These are phyloP conservation scores for Allium fistulosum DNA, from an alignment of 106 monocot genomes.

Conservation along the genomic window DNA sequence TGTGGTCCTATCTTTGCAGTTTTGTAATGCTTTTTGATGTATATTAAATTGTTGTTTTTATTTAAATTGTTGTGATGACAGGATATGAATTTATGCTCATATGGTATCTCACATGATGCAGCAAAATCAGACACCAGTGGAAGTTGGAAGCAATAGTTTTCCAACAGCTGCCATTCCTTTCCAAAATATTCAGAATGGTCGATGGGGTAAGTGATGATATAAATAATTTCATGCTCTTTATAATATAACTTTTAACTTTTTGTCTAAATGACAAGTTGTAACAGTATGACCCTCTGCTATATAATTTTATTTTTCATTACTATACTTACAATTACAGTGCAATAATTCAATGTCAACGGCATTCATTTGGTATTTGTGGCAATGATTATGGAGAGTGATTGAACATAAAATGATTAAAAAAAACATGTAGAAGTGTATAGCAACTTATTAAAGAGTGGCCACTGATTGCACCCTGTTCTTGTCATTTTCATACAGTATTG, in stretches of 20 bases:
- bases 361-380: conserved; percentile 3
- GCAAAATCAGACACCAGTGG: conserved; percentile 21
- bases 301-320: background rate
- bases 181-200: conserved; percentile 10
- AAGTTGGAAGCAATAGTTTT: conserved; percentile 4
- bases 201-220: conserved; percentile 12
- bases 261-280: background rate
- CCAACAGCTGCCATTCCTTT: conserved; percentile 10
- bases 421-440: conserved; percentile 2
- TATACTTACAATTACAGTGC: background rate
- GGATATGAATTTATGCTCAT: conserved; percentile 31
- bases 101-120: conserved; percentile 31
- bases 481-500: background rate
- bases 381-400: background rate
- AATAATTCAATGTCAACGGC: no score
- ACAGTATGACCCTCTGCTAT: background rate
- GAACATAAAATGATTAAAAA: background rate
- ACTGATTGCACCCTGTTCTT: background rate
- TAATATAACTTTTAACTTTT: background rate
- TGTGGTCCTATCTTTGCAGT: background rate
- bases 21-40: background rate
- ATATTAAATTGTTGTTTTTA: conserved; percentile 9
- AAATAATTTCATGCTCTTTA: conserved; percentile 1
- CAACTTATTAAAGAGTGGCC: background rate
- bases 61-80: conserved; percentile 9